A percentile compares a stretch with the other conserved stretches of the same genome.
phyloP scores from a whole-genome alignment of 345 rosid genomes.

The Passiflora organensis region DNA sequence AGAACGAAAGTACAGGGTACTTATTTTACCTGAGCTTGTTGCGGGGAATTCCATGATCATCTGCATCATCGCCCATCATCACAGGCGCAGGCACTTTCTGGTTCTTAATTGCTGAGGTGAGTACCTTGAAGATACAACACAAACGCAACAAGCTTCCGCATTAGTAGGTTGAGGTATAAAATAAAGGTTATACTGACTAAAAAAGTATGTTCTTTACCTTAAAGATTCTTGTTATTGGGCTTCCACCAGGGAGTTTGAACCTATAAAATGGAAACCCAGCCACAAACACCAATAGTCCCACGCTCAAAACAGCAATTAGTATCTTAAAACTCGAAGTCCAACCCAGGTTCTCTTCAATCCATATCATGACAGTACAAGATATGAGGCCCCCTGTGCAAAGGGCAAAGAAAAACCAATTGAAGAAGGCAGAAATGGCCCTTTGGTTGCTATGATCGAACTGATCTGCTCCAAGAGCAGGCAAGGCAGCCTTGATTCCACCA shows the following conservation, averaged over 20 bases:
- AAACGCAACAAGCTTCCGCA: not conserved
- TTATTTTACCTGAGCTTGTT: slow-evolving; percentile 34
- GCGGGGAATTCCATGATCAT: slow-evolving; percentile 8
- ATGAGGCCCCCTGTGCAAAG: slow-evolving; percentile 44
- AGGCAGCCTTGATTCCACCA: slow-evolving; percentile 55
- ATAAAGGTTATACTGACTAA: not conserved
- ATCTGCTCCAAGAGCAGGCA: slow-evolving; percentile 68
- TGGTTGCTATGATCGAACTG: slow-evolving; percentile 39
- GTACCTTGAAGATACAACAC: slow-evolving; percentile 25
- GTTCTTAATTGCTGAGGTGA: slow-evolving; percentile 40
- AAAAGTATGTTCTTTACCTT: slow-evolving; percentile 17
- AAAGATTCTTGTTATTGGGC: slow-evolving; percentile 35
- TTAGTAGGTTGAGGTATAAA: too few relatives aligned
- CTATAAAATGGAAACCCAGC: slow-evolving; percentile 42
- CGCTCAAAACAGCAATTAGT: slow-evolving; percentile 16
- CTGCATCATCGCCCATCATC: not conserved
- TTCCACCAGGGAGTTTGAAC: slow-evolving; percentile 44
- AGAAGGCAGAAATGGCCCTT: slow-evolving; percentile 38
- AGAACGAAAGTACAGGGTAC: not conserved
- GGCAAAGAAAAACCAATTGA: slow-evolving; percentile 59
- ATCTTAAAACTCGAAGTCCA: slow-evolving; percentile 45
- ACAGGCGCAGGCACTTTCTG: slow-evolving; percentile 13
- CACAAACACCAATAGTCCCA: slow-evolving; percentile 36
- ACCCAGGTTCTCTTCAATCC: slow-evolving; percentile 59
- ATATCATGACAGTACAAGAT: slow-evolving; percentile 47